phyloP scores from a whole-genome alignment of 495 filamentous ascomycete genomes.

The Friedmanniomyces endolithicus region DNA sequence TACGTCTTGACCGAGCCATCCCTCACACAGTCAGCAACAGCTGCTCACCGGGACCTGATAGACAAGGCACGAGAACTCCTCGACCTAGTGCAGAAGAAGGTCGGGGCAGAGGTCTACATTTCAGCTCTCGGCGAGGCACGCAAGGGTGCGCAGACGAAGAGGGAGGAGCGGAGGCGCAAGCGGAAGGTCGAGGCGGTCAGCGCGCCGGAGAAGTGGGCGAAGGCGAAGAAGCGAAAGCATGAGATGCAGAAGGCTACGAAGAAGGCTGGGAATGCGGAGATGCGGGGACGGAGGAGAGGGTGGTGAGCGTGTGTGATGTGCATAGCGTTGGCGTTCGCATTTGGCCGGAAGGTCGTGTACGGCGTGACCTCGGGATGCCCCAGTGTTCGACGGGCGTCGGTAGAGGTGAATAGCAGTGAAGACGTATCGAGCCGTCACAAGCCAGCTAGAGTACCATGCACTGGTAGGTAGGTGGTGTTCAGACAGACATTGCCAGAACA shows the following conservation, averaged over 20 bases:
- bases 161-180: slow-evolving; percentile 65
- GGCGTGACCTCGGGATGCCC: too few species aligned
- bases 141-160: slow-evolving; percentile 51
- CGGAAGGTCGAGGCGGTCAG: slow-evolving; percentile 72
- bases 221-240: slow-evolving; percentile 71
- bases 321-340: not conserved
- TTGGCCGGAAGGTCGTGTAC: not conserved
- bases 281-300: slow-evolving; percentile 58
- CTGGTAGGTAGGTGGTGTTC: too few species aligned
- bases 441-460: too few species aligned
- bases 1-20: slow-evolving; percentile 71
- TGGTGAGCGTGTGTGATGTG: slow-evolving; percentile 38
- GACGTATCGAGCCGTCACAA: too few species aligned
- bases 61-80: slow-evolving; percentile 59
- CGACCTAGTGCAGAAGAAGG: slow-evolving; percentile 61
- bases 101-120: slow-evolving; percentile 71
- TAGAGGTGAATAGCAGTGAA: too few species aligned
- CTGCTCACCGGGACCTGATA: slow-evolving; percentile 53
- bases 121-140: slow-evolving; percentile 53
- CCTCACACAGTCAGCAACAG: slow-evolving; percentile 53
- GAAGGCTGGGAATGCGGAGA: slow-evolving; percentile 59
- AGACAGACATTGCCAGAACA: not conserved
- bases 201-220: slow-evolving; percentile 59
- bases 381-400: too few species aligned
- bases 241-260: slow-evolving; percentile 74